Percentiles rank a stretch among this genome's conserved stretches.
phyloP scores from a whole-genome alignment of 495 filamentous ascomycete species.

The Aspergillus sclerotiicarbonarius region DNA sequence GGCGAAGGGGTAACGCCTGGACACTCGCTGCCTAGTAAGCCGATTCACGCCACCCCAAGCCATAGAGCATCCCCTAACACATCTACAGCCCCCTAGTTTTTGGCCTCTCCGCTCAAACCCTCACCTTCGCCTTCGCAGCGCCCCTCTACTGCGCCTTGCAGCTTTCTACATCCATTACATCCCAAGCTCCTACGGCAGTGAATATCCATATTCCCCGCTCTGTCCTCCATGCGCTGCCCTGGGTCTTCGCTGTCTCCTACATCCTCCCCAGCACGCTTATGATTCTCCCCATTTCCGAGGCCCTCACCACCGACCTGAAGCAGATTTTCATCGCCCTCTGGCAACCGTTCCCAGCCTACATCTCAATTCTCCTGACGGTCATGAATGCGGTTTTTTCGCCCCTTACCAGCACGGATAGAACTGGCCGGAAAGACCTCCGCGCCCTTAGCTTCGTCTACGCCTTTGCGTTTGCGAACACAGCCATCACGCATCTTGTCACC shows the following conservation, averaged over 20 bases:
- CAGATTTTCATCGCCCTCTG: conserved; percentile 58
- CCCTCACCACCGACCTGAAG: conserved; percentile 47
- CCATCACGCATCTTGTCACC: conserved; percentile 47
- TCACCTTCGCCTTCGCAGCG: conserved; percentile 52
- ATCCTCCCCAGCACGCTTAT: conserved; percentile 51
- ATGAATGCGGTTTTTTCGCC: conserved; percentile 32
- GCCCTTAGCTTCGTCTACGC: conserved; percentile 53
- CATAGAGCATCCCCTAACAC: not conserved
- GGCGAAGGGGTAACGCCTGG: conserved; percentile 54
- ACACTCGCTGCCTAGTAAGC: conserved; percentile 52
- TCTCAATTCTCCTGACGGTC: conserved; percentile 33
- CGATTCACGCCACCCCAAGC: not conserved
- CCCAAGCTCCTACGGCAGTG: conserved; percentile 40
- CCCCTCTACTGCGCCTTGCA: conserved; percentile 54
- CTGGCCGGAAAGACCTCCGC: conserved; percentile 33
- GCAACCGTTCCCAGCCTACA: conserved; percentile 59
- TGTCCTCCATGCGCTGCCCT: conserved; percentile 47
- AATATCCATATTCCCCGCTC: conserved; percentile 48
- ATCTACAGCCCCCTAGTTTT: conserved; percentile 42
- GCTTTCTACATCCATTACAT: conserved; percentile 52
- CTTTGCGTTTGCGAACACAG: conserved; percentile 48
- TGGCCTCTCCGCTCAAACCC: conserved; percentile 53
- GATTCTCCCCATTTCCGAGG: conserved; percentile 47
- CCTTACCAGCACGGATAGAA: conserved; percentile 32
- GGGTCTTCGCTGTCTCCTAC: conserved; percentile 48